These are phyloP conservation scores for Neurospora terricola DNA, from an alignment of 495 filamentous ascomycete species.

Conservation along the genomic window DNA sequence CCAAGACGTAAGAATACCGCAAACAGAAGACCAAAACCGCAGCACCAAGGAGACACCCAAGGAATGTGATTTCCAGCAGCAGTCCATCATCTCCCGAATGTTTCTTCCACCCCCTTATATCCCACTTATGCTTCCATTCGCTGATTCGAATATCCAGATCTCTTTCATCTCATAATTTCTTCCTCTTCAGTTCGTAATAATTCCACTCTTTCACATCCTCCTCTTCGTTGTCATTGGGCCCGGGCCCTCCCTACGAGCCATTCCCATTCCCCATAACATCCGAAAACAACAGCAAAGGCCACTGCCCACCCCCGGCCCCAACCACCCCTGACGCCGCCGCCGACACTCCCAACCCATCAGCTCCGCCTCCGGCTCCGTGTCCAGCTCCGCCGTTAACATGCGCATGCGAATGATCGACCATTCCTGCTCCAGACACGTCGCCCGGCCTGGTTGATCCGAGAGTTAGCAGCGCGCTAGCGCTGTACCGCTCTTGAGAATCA, in stretches of 20 bases:
- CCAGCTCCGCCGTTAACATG: constrained; percentile 2
- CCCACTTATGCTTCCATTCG: neutral
- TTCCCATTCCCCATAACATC: constrained; percentile 9
- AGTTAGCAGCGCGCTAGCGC: constrained; percentile 32
- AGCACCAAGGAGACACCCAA: neutral
- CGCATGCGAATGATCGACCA: constrained; percentile 5
- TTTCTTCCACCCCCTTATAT: neutral
- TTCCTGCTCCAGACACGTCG: constrained; percentile 1
- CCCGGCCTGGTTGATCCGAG: constrained; percentile 20
- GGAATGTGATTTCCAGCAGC: neutral
- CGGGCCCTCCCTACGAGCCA: neutral
- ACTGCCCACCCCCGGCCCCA: constrained; percentile 9
- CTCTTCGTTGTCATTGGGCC: neutral
- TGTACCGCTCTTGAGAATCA: constrained; percentile 35
- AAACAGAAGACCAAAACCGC: neutral
- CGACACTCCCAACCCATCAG: constrained; percentile 6
- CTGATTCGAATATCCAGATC: neutral
- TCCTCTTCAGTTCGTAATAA: too few species aligned
- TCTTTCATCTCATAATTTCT: neutral
- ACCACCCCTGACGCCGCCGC: neutral
- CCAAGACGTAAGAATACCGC: neutral
- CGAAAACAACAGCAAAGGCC: constrained; percentile 21
- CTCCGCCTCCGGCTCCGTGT: neutral
- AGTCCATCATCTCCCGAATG: neutral
- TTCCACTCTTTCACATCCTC: neutral